Evolutionary conservation across 192 early-diverging fungal species (phyloP), one percentile per base, ranked within the genome.

Genomic region (Coemansia sp.): DNA sequence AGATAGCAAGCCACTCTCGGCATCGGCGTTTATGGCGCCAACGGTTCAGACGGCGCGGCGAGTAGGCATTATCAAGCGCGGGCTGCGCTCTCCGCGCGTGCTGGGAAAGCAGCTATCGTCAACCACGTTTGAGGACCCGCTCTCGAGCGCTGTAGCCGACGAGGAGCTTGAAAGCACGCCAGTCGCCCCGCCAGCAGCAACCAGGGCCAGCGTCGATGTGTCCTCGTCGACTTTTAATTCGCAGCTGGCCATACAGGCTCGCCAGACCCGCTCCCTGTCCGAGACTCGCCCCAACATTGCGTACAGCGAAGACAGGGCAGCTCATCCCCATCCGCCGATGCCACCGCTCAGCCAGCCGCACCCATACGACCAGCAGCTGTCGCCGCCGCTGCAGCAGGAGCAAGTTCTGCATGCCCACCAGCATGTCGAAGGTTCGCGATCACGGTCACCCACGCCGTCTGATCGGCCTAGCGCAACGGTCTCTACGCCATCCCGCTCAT

Each of bases 291-390:
- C 43, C 13, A 20, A 13, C 14, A 45, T 9, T 42, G 16, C 9
- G 21, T 13, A 11, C 8, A 42, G 36, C 6, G 18, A 58, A 31
- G 31, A n/a, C 43, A 37, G 45, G 21, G 36, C 36, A 35, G 21
- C 66, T 0, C 26, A 36, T 31, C 28, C 28, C 0, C 26, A 36
- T 31, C 28, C 28, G n/a, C 39, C 55, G 11, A n/a, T 31, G 38
- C 60, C 58, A 13, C 55, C 39, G 23, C 43, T 55, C 58, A 37
- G 21, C 31, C 63, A 73, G 1, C 73, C 73, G 31, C 78, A 81
- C 24, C 78, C 78, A 24, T 81, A 81, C 36, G 78, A 75, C 51
- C 78, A 81, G 59, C 78, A 81, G 63, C 66, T 81, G n/a, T 62
- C 78, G 63, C 78, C 73, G 34, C 45, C 55, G 43, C 69, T 75